Evolutionary conservation across 31 red algal species (phyloP).

Genomic region (Odonthalia washingtoniensis): DNA sequence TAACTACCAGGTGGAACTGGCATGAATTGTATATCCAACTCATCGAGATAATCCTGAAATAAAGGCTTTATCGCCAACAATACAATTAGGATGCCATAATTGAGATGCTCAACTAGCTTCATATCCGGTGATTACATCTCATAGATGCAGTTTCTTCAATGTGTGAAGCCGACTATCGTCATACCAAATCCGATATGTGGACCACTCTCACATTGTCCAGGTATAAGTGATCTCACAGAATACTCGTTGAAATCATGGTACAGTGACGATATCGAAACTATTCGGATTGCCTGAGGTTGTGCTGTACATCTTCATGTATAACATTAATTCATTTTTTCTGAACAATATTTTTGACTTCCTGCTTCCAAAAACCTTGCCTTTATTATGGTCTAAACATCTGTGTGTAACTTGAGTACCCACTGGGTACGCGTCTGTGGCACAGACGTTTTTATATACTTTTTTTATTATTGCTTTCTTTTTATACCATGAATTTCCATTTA

Average conservation of each 20-base stretch:
- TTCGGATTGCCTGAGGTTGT: background rate
- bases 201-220: background rate
- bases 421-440: too few species aligned
- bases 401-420: background rate
- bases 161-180: background rate
- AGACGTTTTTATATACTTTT: background rate
- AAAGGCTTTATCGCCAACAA: slow-evolving; percentile 7
- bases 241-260: background rate
- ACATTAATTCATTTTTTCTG: too few species aligned
- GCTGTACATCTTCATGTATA: background rate
- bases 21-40: background rate
- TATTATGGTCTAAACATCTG: background rate
- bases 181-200: slow-evolving; percentile 16
- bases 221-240: slow-evolving; percentile 13
- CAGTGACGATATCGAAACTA: background rate
- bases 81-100: slow-evolving; percentile 4
- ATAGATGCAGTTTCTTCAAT: background rate
- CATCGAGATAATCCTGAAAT: background rate
- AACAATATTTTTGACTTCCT: background rate
- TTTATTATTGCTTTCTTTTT: background rate
- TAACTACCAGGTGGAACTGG: slow-evolving; percentile 6
- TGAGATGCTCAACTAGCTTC: background rate
- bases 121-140: background rate
- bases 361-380: background rate
- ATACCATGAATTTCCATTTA: background rate